A percentile compares a stretch with the other conserved stretches of the same genome.
Evolutionary conservation across 345 rosid genomes (phyloP).

Genomic region (Raphanus raphanistrum): DNA sequence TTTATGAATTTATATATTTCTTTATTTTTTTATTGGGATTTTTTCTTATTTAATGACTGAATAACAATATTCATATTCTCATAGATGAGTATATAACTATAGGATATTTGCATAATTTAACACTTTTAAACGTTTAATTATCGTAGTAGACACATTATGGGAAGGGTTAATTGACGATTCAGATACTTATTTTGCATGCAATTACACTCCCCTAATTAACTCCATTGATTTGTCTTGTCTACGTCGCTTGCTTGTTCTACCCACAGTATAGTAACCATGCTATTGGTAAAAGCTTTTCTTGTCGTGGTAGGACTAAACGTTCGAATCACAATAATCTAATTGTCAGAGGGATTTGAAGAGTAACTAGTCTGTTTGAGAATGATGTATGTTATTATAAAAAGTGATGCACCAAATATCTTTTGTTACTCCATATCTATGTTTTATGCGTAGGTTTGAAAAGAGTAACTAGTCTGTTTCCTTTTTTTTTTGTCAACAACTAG

Average conservation of each 20-base stretch:
- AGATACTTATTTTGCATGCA: background rate
- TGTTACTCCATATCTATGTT: background rate
- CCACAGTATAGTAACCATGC: background rate
- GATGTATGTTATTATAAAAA: background rate
- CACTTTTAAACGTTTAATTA: background rate
- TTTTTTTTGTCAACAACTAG: no score
- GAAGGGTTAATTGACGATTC: background rate
- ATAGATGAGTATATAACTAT: background rate
- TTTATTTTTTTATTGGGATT: background rate
- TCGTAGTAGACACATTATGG: background rate
- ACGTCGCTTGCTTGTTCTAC: background rate
- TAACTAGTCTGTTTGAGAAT: conserved; percentile 1
- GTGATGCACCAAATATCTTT: background rate
- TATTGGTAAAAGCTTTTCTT: conserved; percentile 8
- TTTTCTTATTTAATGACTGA: background rate
- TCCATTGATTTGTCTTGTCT: background rate
- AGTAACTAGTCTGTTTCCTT: no score
- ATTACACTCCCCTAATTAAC: background rate
- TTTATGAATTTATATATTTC: background rate
- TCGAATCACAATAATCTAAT: conserved; percentile 7
- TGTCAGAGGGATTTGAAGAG: background rate
- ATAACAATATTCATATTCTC: background rate
- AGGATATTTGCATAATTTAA: background rate
- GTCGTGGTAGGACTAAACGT: conserved; percentile 13
- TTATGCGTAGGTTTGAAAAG: background rate